These are phyloP conservation scores for Rhypophila decipiens DNA, from an alignment of 495 filamentous ascomycete species.

Conservation along the genomic window DNA sequence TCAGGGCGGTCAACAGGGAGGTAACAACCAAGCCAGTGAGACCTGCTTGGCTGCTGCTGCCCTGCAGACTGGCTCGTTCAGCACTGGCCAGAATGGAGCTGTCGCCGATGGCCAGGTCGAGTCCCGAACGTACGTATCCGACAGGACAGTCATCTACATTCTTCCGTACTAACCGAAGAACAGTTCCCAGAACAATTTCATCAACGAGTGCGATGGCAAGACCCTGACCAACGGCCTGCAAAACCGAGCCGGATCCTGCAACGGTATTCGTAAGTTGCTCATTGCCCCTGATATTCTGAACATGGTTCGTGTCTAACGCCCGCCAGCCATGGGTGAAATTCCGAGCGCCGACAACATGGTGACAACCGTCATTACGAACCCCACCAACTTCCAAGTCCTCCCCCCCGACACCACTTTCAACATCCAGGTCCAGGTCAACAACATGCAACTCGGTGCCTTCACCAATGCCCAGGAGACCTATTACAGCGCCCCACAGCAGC, in stretches of 20 bases:
- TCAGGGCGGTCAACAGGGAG: no score
- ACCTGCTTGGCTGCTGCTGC: conserved; percentile 38
- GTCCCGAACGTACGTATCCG: conserved; percentile 46
- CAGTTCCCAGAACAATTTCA: conserved; percentile 55
- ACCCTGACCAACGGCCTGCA: conserved; percentile 66
- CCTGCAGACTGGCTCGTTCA: conserved; percentile 44
- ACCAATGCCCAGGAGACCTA: conserved; percentile 59
- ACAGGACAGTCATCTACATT: neutral
- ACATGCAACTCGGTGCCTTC: conserved; percentile 60
- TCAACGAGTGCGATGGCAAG: conserved; percentile 62
- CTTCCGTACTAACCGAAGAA: neutral
- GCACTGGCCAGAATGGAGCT: conserved; percentile 23
- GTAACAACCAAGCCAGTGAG: conserved; percentile 13
- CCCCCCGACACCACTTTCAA: conserved; percentile 47
- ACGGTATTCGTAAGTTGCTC: conserved; percentile 56
- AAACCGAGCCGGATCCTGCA: conserved; percentile 60
- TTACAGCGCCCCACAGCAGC: conserved; percentile 61
- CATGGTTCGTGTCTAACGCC: neutral
- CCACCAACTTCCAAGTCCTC: conserved; percentile 43
- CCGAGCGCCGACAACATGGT: conserved; percentile 58
- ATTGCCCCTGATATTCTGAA: conserved; percentile 8
- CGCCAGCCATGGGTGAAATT: conserved; percentile 63
- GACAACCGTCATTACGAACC: conserved; percentile 56
- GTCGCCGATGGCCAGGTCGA: conserved; percentile 45
- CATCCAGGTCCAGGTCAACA: conserved; percentile 52